Evolutionary conservation across 495 filamentous ascomycete genomes (phyloP), one percentile per base, ranked within the genome.

Genomic region (Ramalina intermedia): DNA sequence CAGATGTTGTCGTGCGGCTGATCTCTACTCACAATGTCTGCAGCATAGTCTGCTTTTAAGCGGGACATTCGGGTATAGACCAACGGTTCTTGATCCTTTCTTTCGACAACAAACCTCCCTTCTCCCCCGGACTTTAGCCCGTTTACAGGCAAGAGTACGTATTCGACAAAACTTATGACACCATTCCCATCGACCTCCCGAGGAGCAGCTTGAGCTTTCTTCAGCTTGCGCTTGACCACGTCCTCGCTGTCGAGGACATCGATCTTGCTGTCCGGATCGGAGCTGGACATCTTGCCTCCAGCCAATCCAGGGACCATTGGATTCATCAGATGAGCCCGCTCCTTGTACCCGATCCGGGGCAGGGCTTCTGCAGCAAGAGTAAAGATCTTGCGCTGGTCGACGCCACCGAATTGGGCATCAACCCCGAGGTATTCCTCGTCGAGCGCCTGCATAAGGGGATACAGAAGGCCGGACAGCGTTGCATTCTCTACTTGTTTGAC

Each of bases 341-440:
- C 69, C 50, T 74, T 75, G 66, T 83, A 88, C 5, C 79, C 81
- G 33, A 90, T 62, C 60, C 72, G 75, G 0, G 82, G 81, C n/a
- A 90, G 63, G 51, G 75, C 73, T 55, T 89, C 85, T 27, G 83
- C 81, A 0, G 88, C 87, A 7, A 83, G 66, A 8, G 76, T 76
- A 56, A 96, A 98, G 26, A 96, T 76, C 62, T 98, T 98, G 33
- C 90, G 66, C 70, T 96, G 89, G 55, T 95, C 89, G 4, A 91
- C 71, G 52, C 69, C 70, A 29, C 72, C 72, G 6, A 82, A 82
- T 54, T 98, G 82, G 1, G 71, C 80, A 64, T 98, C 87, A 4
- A 88, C 84, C 46, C 78, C 75, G 4, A 98, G 71, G 66, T 95
- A 78, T 66, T 96, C 74, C 65, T 98, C 91, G 55, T 98, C 90